Evolutionary conservation across 371 early-diverging fungal species (phyloP), one percentile per base, ranked within the genome.

Genomic region (Batkoa obscura): DNA sequence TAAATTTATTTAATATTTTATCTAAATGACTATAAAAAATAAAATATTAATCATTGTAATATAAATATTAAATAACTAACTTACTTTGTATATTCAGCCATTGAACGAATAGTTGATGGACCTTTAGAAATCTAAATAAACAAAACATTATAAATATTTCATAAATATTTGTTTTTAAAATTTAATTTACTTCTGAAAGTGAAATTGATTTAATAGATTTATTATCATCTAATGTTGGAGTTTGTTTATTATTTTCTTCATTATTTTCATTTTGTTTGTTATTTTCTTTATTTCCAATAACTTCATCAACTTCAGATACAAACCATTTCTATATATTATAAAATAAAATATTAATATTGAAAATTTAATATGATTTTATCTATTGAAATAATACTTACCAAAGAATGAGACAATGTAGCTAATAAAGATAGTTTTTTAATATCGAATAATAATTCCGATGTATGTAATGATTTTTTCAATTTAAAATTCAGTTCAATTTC

Each of bases 381-480:
- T n/a, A n/a, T n/a, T n/a, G n/a, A n/a, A 23, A 5, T 3, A 51
- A 12, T 6, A 61, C 73, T 64, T 65, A 87, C 88, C 62, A 88
- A 66, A 34, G 84, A 86, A 57, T 84, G 85, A 59, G 88, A 84
- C 55, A 90, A 66, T 60, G 78, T 72, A 1, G 88, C 90, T 5
- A 90, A 56, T 3, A 76, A 67, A 55, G 79, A 72, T 36, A 92
- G 61, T 46, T 78, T 84, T 55, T 83, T 83, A 13, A 68, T 65
- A 49, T 94, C 94, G 57, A 90, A 82, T 5, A 94, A 73, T 2
- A 94, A 71, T 60, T 94, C 93, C 50, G 75, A 74, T 8, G 80
- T 60, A 51, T 84, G 78, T 33, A 94, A 69, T 0, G 80, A 77
- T 5, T 88, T 68, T 57, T 86, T 87, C 3, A 78, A 71, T 61